Percentiles rank a stretch among this genome's conserved stretches.
Evolutionary conservation across 495 filamentous ascomycete species (phyloP).

Genomic region (Talaromyces nanjingensis): DNA sequence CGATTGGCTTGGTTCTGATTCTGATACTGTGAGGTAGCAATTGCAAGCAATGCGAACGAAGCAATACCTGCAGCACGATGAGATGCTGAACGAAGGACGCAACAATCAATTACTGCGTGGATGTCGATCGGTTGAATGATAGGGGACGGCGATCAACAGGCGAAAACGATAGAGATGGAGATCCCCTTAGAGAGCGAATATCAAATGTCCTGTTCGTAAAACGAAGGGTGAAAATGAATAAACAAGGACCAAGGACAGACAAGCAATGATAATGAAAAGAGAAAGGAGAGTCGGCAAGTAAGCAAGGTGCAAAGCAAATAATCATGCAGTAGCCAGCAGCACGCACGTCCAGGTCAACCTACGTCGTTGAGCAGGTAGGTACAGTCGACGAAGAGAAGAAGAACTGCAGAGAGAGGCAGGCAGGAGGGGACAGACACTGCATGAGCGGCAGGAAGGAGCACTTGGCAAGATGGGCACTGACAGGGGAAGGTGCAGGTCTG

Average conservation of each 20-base stretch:
- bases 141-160: not conserved
- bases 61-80: not conserved
- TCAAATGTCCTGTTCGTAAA: slow-evolving; percentile 1
- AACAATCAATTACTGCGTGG: not conserved
- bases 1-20: not conserved
- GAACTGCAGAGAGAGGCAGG: not conserved
- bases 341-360: not conserved
- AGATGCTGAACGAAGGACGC: not conserved
- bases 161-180: not conserved
- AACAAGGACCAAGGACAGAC: slow-evolving; percentile 8
- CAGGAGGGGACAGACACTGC: not conserved
- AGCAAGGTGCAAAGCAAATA: not conserved
- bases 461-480: not conserved
- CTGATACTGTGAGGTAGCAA: not conserved
- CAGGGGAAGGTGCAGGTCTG: not conserved
- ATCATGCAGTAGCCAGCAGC: not conserved
- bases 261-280: not conserved
- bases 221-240: slow-evolving; percentile 3
- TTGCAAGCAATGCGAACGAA: not conserved
- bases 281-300: slow-evolving; percentile 10
- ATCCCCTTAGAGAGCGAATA: not conserved
- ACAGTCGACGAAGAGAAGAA: slow-evolving; percentile 19
- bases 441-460: not conserved
- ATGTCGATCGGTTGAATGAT: not conserved
- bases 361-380: slow-evolving; percentile 2